Percentiles rank a stretch among this genome's conserved stretches.
Evolutionary conservation across 2,329 filamentous ascomycete genomes (phyloP).

Genomic region (Arthrinium phaeospermum): DNA sequence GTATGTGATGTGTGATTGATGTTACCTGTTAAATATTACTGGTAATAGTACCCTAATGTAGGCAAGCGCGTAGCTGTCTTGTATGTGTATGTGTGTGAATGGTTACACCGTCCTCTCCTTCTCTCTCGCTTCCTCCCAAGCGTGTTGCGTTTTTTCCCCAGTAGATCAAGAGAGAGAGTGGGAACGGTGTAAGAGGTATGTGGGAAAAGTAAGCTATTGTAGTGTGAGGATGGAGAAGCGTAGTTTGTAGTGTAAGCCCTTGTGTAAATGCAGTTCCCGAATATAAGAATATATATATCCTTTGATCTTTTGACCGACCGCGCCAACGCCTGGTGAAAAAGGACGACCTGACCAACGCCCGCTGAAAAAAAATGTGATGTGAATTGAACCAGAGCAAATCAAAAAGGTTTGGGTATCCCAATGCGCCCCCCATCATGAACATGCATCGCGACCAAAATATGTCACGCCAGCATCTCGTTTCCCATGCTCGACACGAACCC

Average conservation of each 20-base stretch:
- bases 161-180: not conserved
- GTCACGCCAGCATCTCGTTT: slow-evolving; percentile 15
- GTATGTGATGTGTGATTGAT: not conserved
- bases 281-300: not conserved
- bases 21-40: slow-evolving; percentile 18
- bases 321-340: slow-evolving; percentile 5
- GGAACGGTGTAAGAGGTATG: not conserved
- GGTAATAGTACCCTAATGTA: slow-evolving; percentile 12
- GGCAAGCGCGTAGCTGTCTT: slow-evolving; percentile 14
- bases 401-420: slow-evolving; percentile 19
- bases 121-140: not conserved
- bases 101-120: not conserved
- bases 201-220: slow-evolving; percentile 7
- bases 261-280: slow-evolving; percentile 11
- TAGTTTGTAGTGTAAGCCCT: not conserved
- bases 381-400: not conserved
- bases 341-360: slow-evolving; percentile 14
- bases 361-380: not conserved
- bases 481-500: slow-evolving; percentile 6
- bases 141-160: not conserved
- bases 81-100: not conserved
- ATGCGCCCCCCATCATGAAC: slow-evolving; percentile 17
- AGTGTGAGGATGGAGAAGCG: slow-evolving; percentile 2
- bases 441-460: slow-evolving; percentile 6
- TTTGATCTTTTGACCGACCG: slow-evolving; percentile 16